A percentile compares a stretch with the other conserved stretches of the same genome.
Evolutionary conservation across 805 yeast genomes (phyloP).

Genomic region (Zygotorulaspora florentina): DNA sequence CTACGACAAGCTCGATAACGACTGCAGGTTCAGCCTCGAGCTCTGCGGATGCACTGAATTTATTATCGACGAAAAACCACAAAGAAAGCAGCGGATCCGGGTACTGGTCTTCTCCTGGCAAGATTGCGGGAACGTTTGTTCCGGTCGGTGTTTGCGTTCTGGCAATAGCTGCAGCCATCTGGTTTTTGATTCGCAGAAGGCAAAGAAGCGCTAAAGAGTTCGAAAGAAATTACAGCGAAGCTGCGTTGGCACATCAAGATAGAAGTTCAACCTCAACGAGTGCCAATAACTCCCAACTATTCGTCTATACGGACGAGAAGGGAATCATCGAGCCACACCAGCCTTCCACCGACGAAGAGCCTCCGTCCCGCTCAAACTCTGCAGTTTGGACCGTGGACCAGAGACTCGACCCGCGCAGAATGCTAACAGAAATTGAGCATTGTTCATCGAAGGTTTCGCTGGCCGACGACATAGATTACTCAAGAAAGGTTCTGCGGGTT

Average conservation of each 20-base stretch:
- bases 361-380: conserved; percentile 3
- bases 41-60: not conserved
- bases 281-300: conserved; percentile 16
- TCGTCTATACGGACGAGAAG: conserved; percentile 24
- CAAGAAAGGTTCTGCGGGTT: conserved; percentile 45
- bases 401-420: conserved; percentile 33
- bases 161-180: conserved; percentile 41
- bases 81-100: conserved; percentile 24
- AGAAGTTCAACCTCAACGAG: conserved; percentile 13
- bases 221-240: conserved; percentile 26
- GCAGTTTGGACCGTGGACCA: conserved; percentile 37
- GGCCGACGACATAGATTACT: conserved; percentile 48
- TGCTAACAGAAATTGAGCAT: conserved; percentile 12
- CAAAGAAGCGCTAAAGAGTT: conserved; percentile 20
- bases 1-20: not conserved
- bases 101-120: conserved; percentile 66
- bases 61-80: not conserved
- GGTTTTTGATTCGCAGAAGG: conserved; percentile 19
- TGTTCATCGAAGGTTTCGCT: conserved; percentile 31
- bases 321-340: conserved; percentile 17
- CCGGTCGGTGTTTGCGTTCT: conserved; percentile 66
- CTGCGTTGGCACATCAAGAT: conserved; percentile 16
- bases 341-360: conserved; percentile 11
- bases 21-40: not conserved
- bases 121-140: conserved; percentile 81